phyloP scores from a whole-genome alignment of 805 yeast genomes.

The Sugiyamaella marilandica region DNA sequence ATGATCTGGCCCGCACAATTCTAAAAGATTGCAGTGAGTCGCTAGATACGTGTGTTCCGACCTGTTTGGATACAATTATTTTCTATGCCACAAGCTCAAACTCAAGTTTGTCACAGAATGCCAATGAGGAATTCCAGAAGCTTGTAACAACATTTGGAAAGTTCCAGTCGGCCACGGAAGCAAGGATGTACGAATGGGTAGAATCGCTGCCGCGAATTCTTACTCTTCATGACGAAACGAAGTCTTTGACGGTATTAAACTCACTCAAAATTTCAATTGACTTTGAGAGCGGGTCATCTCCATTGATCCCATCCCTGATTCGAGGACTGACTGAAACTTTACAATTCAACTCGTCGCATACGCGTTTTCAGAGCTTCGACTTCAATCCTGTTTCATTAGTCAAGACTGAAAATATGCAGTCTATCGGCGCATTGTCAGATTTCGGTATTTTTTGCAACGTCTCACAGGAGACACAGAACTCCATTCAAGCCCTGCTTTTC shows the following conservation, averaged over 20 bases:
- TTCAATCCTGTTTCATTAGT: conserved; percentile 1
- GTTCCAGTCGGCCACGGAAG: conserved; percentile 14
- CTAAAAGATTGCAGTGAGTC: conserved; percentile 34
- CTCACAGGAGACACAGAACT: neutral
- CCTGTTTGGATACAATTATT: conserved; percentile 35
- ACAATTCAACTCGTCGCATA: neutral
- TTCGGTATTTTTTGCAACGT: conserved; percentile 4
- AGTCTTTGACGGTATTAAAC: conserved; percentile 13
- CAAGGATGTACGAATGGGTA: conserved; percentile 28
- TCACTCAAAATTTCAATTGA: conserved; percentile 15
- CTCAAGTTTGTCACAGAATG: conserved; percentile 1
- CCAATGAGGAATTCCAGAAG: neutral
- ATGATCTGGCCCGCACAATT: conserved; percentile 31
- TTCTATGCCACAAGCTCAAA: conserved; percentile 18
- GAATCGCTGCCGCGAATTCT: conserved; percentile 26
- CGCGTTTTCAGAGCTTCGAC: neutral
- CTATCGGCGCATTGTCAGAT: conserved; percentile 2
- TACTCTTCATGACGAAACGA: conserved; percentile 24
- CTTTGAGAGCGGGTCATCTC: conserved; percentile 5
- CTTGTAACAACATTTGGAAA: conserved; percentile 1
- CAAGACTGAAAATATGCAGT: neutral
- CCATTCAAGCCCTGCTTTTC: neutral
- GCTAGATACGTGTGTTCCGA: conserved; percentile 36
- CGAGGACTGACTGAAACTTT: neutral
- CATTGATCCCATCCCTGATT: neutral